Percentiles rank a stretch among this genome's conserved stretches.
phyloP scores from a whole-genome alignment of 2,329 filamentous ascomycete species.

The Teratosphaeria epicoccoides region DNA sequence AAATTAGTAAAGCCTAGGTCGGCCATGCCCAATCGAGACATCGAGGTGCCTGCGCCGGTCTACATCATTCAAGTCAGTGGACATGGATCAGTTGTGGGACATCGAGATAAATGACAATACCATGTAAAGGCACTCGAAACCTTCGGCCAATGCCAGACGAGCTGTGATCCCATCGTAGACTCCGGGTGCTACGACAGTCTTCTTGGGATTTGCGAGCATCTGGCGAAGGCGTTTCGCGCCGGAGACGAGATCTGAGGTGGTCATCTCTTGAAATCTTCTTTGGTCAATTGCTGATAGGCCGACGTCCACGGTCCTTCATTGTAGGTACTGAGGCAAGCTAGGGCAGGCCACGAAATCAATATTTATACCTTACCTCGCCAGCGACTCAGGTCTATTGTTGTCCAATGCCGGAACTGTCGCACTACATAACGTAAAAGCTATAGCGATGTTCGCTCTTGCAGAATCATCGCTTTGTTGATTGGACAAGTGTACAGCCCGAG shows the following conservation, averaged over 20 bases:
- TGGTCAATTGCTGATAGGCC: not conserved
- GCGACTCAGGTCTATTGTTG: not conserved
- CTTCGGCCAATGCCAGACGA: constrained; percentile 50
- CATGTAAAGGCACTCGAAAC: constrained; percentile 59
- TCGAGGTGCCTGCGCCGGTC: constrained; percentile 53
- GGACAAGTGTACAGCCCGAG: not conserved
- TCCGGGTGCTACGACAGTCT: constrained; percentile 47
- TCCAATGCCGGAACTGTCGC: not conserved
- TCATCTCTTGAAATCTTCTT: constrained; percentile 6
- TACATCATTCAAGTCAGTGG: constrained; percentile 16
- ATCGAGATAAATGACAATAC: constrained; percentile 28
- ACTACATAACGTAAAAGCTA: no score
- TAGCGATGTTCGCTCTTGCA: no score
- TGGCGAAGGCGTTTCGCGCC: constrained; percentile 19
- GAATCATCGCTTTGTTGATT: no score
- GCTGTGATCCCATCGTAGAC: constrained; percentile 61
- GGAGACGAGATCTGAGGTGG: constrained; percentile 11
- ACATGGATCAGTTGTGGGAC: not conserved
- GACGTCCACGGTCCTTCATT: no score
- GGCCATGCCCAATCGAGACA: constrained; percentile 50
- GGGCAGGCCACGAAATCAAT: not conserved
- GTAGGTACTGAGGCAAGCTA: no score
- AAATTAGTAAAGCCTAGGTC: constrained; percentile 53
- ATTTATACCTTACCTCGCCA: not conserved
- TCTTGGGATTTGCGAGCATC: constrained; percentile 22